Evolutionary conservation across 108 stramenopile species (phyloP), one percentile per base, ranked within the genome.

Genomic region (Ochromonas danica): DNA sequence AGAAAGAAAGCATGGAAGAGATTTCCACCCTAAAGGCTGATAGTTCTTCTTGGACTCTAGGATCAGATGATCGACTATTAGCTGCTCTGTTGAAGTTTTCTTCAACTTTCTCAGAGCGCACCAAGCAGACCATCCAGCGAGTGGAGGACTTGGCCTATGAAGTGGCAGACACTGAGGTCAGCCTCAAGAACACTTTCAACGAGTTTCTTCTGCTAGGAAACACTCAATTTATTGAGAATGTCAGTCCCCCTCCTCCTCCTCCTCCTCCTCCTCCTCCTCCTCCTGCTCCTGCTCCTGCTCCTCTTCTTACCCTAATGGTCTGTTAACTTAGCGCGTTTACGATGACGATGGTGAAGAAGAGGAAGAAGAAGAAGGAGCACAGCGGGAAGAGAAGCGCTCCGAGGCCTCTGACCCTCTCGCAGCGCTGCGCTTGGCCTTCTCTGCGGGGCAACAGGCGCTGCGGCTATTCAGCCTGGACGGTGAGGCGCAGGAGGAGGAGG

Each of bases 151-250:
- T 75, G 40, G 28, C 31, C 17, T 31, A 14, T 27, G 40, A 17
- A 6, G 31, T 33, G 10, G 35, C 72, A 41, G 31, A 75, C 14
- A 10, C 72, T 42, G 72, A 75, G 28, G 72, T 75, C 14, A 28
- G 31, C 28, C 51, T 75, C 14, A 38, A 25, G 14, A 75, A 75
- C 31, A 75, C 72, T 14, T 75, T 75, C 51, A 75, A 75, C 31
- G 72, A 75, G 31, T 75, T 75, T 42, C 51, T 75, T 28, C 6
- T 75, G 72, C 72, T 75, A 10, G 72, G 45, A 3, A 60, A 75
- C 38, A 57, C 72, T 6, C 72, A 75, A 25, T 75, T 75, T 36
- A 75, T 75, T 75, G 72, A 75, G 25, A 75, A 75, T 75, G 72
- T 75, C 6, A 33, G 72, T 42, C 45, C 22, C 6, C 6, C 6